Base-by-base conservation (phyloP, 148 eudicot species). In the Rheum nobile region DNA sequence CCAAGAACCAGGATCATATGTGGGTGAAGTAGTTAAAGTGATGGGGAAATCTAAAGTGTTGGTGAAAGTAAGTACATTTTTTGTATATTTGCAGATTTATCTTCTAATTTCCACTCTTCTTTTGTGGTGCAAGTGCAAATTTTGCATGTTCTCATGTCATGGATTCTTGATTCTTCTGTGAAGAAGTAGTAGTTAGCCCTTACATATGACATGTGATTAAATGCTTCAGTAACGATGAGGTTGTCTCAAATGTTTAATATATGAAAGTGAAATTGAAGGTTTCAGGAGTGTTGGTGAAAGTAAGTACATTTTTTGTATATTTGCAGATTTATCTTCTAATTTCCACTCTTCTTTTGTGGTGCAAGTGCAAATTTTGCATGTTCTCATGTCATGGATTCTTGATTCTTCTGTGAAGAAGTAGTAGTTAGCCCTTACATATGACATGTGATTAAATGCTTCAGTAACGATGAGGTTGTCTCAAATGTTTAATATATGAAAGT, bases 1-100 rank as follows among this genome's bases (percentile, higher is more conserved):
- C 71, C 89, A 86, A 57, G 89, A 86, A 65, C 87, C 89, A 55
- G 89, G 89, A 19, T 86, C 89, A 75, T 86, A 86, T 80, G 89
- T 86, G 71, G 89, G 89, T 55, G 89, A 86, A 80, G 89, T 86
- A 24, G 89, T 86, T 71, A 86, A 86, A 79, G 87, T 84, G 63
- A 86, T 86, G 89, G 89, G 89, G 42, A 86, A 86, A 72, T 86
- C 89, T 9, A 86, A 83, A 75, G 84, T 83, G 31, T 54, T 81
- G 72, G 84, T 85, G 26, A 85, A 79, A 67, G 83, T 82, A 78
- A 67, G 72, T 67, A 3, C 1, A 37, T 69, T 19, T 37, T 37
- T 26, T 31, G 0, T 59, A 19, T 50, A 21, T 59, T 59, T 59
- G 35, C 34, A 13, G 67, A 59, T 26, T 28, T 26, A 2, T 59